Base-by-base conservation (phyloP, 1,139 yeast genomes). In the Lodderomyces orthopsilosis region DNA sequence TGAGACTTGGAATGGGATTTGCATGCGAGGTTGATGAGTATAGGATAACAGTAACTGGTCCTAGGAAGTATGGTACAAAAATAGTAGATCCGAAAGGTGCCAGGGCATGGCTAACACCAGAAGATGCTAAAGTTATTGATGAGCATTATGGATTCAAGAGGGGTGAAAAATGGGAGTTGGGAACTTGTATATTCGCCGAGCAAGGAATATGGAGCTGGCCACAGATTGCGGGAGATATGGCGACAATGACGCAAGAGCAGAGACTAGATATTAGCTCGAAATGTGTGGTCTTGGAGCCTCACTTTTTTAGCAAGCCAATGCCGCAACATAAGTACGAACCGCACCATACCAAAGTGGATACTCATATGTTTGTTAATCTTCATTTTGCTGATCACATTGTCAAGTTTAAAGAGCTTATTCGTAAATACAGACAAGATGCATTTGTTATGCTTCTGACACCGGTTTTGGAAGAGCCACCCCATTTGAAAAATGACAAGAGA, bases 391-490 rank as follows among this genome's bases (percentile, higher is more conserved):
- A 79, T 27, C 83, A 72, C 56, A 85, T 83, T 70, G 49, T 61
- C 4, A 58, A 56, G 12, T 83, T 74, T 57, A 81, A 77, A 53
- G 51, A 59, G 2, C 62, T 66, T 35, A 70, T 85, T 50, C 66
- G 95, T 47, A 51, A 59, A 1, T 58, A 71, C 4, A 50, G 70
- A 0, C 73, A 75, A 1, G 68, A 75, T 10, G 64, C 75, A 8
- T 80, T 84, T 47, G 64, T 88, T 14, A 70, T 91, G 37, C 65
- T 91, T 52, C 96, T 89, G 62, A 86, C 95, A 1, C 96, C 96
- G 1, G 94, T 87, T 0, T 67, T 91, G 50, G 87, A 85, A 50
- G 59, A 77, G 3, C 96, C 97, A 0, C 98, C 98, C 0, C 61
- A 64, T 8, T 63, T 89, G 44, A 74, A 72, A 48, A 72, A 73